A percentile compares a stretch with the other conserved stretches of the same genome.
Evolutionary conservation across 257 asterid species (phyloP).

Genomic region (Ehretia macrophylla): DNA sequence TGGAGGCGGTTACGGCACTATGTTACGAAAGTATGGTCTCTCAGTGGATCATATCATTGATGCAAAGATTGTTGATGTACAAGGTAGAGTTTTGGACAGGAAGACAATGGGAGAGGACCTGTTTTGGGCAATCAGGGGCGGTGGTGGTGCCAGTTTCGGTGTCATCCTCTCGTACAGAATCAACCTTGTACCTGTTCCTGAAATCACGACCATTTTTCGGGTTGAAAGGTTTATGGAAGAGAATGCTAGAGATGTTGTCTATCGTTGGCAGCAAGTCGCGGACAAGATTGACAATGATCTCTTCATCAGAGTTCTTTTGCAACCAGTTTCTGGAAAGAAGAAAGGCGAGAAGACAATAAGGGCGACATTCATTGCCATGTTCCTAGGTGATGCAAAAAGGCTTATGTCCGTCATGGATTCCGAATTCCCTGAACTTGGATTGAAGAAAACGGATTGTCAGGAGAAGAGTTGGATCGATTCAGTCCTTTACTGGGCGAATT

Average conservation of each 20-base stretch:
- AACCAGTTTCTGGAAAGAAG: neutral
- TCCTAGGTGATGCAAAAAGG: slow-evolving; percentile 16
- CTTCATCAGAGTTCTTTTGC: slow-evolving; percentile 17
- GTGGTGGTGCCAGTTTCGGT: slow-evolving; percentile 15
- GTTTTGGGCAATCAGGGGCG: slow-evolving; percentile 8
- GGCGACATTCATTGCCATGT: slow-evolving; percentile 11
- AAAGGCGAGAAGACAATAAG: slow-evolving; percentile 1
- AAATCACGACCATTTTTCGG: neutral
- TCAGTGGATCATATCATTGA: slow-evolving; percentile 1
- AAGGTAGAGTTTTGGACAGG: slow-evolving; percentile 3
- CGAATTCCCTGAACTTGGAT: slow-evolving; percentile 14
- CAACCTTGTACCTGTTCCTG: slow-evolving; percentile 4
- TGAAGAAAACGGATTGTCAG: slow-evolving; percentile 13
- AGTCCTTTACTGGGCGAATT: slow-evolving; percentile 22
- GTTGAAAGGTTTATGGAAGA: neutral
- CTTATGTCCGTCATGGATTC: neutral
- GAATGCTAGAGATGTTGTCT: neutral
- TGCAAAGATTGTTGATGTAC: slow-evolving; percentile 3
- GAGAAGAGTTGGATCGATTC: slow-evolving; percentile 21
- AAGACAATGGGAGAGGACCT: slow-evolving; percentile 11
- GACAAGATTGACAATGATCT: slow-evolving; percentile 16
- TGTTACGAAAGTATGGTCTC: neutral
- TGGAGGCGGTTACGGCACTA: slow-evolving; percentile 4
- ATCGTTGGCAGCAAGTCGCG: slow-evolving; percentile 8
- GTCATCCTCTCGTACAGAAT: slow-evolving; percentile 6